Base-by-base conservation (phyloP, 129 eudicot genomes). In the Solidago caesia region DNA sequence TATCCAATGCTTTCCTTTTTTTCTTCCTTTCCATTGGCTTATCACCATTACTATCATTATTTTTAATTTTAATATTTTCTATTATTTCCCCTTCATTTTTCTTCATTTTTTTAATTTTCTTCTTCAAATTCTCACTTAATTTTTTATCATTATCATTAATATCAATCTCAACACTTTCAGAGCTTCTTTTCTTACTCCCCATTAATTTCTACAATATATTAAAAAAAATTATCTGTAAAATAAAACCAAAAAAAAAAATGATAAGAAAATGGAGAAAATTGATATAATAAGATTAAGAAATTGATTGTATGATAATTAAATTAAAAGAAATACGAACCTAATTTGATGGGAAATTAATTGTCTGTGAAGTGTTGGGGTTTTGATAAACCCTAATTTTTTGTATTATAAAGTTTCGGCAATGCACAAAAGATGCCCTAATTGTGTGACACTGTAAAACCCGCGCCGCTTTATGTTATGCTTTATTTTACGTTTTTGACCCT, bases 11-110 rank as follows among this genome's bases (percentile, higher is more conserved):
- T 75, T 87, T 95, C 42, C 94, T 79, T 62, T 79, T 85, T 82
- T 95, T 95, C 75, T 63, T 84, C 80, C 91, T 87, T 67, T 91
- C 99, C 99, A 95, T 94, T 26, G 97, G 92, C 33, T 82, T 85
- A 44, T 75, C 72, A 9, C 78, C 70, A 68, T 21, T 41, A n/a
- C 75, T 76, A 49, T 56, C 64, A 42, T 11, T 68, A 26, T 63
- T 52, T 15, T 68, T 51, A 39, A 21, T 15, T 45, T 66, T 71
- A 46, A 44, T 55, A 13, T 61, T 78, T n/a, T 73, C 86, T 59
- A 42, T 33, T 33, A 33, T 53, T 52, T 80, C 79, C 16, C 76
- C 83, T 13, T 80, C 81, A 49, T 60, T 64, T 41, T 64, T 64
- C 43, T 64, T 64, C 0, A 64, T 0, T 6, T 41, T 41, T 41